Evolutionary conservation across 2,329 filamentous ascomycete species (phyloP), one percentile per base, ranked within the genome.

Genomic region (Cladosporium sp.): DNA sequence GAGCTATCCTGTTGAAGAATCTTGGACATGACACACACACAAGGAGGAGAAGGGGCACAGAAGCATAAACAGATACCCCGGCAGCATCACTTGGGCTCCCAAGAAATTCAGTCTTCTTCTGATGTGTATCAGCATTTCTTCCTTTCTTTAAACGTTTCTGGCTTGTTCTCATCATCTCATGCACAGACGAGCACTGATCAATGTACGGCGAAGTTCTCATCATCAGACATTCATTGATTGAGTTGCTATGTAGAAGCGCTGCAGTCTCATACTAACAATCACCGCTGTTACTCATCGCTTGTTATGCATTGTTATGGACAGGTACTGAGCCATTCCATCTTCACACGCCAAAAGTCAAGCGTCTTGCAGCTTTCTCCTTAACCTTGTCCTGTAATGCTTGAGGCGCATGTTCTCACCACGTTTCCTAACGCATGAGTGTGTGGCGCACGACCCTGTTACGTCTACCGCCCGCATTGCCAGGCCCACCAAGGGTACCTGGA

Each of bases 401-500:
- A 33, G 26, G 33, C 12, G 14, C 50, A 37, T 26, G 33, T 12
- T 56, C 26, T 63, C 61, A 63, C 35, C 23, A 46, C 61, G 50
- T 63, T 44, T 63, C 61, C 61, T 63, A 63, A 63, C 31, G 61
- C 61, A 63, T 63, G 61, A 63, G 61, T 5, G 61, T 56, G 50
- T 50, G 61, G 28, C 50, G 61, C 35, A 56, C 61, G 21, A 63
- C 50, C 28, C 61, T 63, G 26, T 44, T 63, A 26, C 50, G 53
- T 23, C 50, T 52, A 6, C 61, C 26, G 11, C 44, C 31, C 10
- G 44, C 26, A 12, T 28, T 23, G 23, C 37, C 61, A 46, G 50
- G 61, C 1, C 50, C 61, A 14, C 50, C 61, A 31, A 55, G 44
- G 26, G 28, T 62, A 33, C 61, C 61, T 5, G 50, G 50, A 35